Evolutionary conservation across 2,329 filamentous ascomycete species (phyloP).

Genomic region (Aureobasidium mangrovei): DNA sequence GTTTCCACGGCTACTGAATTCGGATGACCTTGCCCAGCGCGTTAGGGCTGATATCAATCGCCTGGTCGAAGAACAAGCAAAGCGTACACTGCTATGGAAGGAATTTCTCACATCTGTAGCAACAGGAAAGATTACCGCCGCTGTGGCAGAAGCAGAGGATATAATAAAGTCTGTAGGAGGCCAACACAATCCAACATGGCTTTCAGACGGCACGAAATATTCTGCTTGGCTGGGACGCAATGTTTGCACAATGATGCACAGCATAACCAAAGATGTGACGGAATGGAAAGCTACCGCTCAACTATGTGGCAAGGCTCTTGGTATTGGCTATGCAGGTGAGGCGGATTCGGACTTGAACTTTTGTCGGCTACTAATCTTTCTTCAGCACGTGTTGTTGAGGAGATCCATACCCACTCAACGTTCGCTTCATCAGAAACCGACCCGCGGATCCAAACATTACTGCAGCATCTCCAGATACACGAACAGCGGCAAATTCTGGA

Average conservation of each 20-base stretch:
- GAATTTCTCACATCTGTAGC: slow-evolving; percentile 52
- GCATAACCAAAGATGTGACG: slow-evolving; percentile 21
- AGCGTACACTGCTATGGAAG: slow-evolving; percentile 51
- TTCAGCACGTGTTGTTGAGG: slow-evolving; percentile 10
- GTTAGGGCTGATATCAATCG: slow-evolving; percentile 39
- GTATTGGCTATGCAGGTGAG: slow-evolving; percentile 63
- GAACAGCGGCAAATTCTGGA: slow-evolving; percentile 41
- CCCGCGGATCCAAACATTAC: slow-evolving; percentile 20
- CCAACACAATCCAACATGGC: slow-evolving; percentile 42
- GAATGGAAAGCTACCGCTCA: slow-evolving; percentile 32
- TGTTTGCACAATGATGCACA: slow-evolving; percentile 45
- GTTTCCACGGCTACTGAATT: slow-evolving; percentile 36
- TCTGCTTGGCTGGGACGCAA: slow-evolving; percentile 63
- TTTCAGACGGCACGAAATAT: slow-evolving; percentile 56
- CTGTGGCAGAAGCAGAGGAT: slow-evolving; percentile 51
- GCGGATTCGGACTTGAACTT: not conserved
- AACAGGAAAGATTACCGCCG: slow-evolving; percentile 51
- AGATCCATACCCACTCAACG: slow-evolving; percentile 2
- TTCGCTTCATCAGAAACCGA: not conserved
- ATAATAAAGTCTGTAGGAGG: slow-evolving; percentile 29
- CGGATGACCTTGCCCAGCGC: slow-evolving; percentile 32
- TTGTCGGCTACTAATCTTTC: not conserved
- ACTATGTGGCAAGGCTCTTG: slow-evolving; percentile 51
- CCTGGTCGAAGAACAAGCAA: slow-evolving; percentile 33
- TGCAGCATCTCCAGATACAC: slow-evolving; percentile 37